Evolutionary conservation across 2,329 filamentous ascomycete species (phyloP), one percentile per base, ranked within the genome.

Genomic region (Sclerotinia minor): DNA sequence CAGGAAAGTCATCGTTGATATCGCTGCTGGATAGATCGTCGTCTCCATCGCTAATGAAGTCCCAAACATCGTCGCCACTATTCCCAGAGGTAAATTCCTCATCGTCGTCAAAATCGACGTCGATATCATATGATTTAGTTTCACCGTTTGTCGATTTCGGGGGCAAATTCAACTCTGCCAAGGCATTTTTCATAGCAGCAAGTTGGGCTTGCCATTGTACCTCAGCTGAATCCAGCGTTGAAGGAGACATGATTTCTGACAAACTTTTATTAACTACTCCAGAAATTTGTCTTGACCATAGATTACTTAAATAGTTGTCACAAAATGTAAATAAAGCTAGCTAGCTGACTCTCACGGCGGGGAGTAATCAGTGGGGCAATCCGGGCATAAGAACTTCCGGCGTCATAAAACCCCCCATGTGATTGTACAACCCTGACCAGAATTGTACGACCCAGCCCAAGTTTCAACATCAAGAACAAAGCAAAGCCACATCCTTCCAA

Each of bases 1-100:
- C 75, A 38, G 76, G 75, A 9, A 73, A 73, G 29, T 79, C 80
- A 53, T 83, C 80, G 59, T 89, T 85, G 41, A 87, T 80, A 70
- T 91, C 91, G 73, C 87, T 89, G 74, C 86, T 89, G 76, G 85
- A 83, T 9, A 85, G 82, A 67, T 89, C 89, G 26, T 87, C 87
- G 32, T 90, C 89, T 60, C 85, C 84, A 63, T 94, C 90, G 69
- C 89, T 92, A 75, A 96, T 92, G 68, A 96, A 88, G 77, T 97
- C 94, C 94, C 94, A 97, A 13, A 97, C 89, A 79, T 97, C 93
- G 68, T 94, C 91, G 6, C 87, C 86, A 24, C 85, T 87, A 54
- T 85, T 87, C 6, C 86, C 86, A 2, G 84, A 85, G 19, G 72
- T 73, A 54, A 75, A 70, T 38, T 83, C 82, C 41, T 85, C 82